These are phyloP conservation scores for Thozetella sp. DNA, from an alignment of 495 filamentous ascomycete species.

Conservation along the genomic window DNA sequence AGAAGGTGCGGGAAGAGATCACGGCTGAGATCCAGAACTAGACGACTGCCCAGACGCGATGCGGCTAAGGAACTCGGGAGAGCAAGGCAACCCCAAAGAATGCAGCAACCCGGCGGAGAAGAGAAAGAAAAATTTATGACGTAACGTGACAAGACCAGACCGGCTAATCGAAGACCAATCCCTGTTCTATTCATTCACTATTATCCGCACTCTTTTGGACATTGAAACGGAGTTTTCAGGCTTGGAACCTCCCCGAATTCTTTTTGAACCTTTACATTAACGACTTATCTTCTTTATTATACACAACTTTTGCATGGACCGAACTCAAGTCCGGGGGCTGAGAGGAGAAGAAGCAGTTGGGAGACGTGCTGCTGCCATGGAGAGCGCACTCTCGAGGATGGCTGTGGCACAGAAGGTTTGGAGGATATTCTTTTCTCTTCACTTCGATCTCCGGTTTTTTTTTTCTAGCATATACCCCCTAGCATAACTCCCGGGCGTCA, in stretches of 20 bases:
- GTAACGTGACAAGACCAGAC: no score
- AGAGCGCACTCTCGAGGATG: no score
- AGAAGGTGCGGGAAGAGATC: conserved; percentile 76
- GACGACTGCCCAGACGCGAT: neutral
- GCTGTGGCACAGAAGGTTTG: no score
- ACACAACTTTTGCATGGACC: neutral
- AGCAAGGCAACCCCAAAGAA: neutral
- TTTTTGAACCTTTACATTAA: neutral
- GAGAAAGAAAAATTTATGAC: conserved; percentile 20
- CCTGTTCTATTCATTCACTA: no score
- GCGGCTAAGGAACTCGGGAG: neutral
- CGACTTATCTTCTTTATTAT: neutral
- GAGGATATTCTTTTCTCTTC: neutral
- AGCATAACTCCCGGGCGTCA: neutral
- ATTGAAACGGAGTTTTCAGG: neutral
- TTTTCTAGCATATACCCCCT: conserved; percentile 2
- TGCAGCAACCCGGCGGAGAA: no score
- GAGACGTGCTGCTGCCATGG: no score
- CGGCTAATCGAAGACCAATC: neutral
- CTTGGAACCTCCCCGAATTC: neutral
- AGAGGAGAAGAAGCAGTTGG: no score
- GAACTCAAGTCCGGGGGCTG: neutral
- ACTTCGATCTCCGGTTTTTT: conserved; percentile 6
- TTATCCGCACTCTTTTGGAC: no score
- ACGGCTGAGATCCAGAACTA: conserved; percentile 30